phyloP scores from a whole-genome alignment of 2,329 filamentous ascomycete species.

The Xylariomycetidae sp. region DNA sequence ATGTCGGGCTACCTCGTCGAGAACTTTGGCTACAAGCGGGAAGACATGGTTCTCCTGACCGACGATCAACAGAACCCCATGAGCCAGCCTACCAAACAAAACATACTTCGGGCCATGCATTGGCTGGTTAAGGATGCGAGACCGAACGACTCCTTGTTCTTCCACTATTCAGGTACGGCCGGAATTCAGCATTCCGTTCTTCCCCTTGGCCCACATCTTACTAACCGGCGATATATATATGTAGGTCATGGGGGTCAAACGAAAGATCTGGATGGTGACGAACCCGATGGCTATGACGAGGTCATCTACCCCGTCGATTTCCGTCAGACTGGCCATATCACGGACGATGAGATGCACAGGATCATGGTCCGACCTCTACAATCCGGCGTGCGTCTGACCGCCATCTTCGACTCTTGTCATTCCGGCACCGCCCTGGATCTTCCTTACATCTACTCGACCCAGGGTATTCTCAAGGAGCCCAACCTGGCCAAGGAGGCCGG shows the following conservation, averaged over 20 bases:
- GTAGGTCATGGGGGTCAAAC: constrained; percentile 74
- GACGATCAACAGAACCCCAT: constrained; percentile 97
- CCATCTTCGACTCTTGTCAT: constrained; percentile 79
- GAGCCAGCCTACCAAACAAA: constrained; percentile 94
- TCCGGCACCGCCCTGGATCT: constrained; percentile 73
- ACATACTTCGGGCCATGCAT: constrained; percentile 93
- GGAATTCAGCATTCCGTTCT: too few relatives aligned
- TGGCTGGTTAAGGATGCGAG: constrained; percentile 93
- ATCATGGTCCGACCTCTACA: constrained; percentile 73
- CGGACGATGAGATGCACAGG: constrained; percentile 74
- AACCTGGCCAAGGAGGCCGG: constrained; percentile 78
- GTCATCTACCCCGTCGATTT: constrained; percentile 77
- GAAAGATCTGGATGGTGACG: constrained; percentile 68
- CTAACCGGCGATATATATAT: too few relatives aligned
- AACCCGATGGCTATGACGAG: constrained; percentile 74
- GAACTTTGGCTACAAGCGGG: constrained; percentile 85
- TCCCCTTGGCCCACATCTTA: too few relatives aligned
- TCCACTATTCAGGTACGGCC: constrained; percentile 89
- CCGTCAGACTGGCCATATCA: constrained; percentile 63
- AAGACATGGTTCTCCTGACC: constrained; percentile 95
- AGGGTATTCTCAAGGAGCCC: constrained; percentile 75
- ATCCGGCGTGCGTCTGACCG: constrained; percentile 78
- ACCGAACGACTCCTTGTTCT: constrained; percentile 92
- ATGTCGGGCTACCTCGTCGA: constrained; percentile 89
- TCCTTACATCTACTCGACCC: constrained; percentile 76